Evolutionary conservation across 768 basidiomycete genomes (phyloP), one percentile per base, ranked within the genome.

Genomic region (Boletus barrowsii): DNA sequence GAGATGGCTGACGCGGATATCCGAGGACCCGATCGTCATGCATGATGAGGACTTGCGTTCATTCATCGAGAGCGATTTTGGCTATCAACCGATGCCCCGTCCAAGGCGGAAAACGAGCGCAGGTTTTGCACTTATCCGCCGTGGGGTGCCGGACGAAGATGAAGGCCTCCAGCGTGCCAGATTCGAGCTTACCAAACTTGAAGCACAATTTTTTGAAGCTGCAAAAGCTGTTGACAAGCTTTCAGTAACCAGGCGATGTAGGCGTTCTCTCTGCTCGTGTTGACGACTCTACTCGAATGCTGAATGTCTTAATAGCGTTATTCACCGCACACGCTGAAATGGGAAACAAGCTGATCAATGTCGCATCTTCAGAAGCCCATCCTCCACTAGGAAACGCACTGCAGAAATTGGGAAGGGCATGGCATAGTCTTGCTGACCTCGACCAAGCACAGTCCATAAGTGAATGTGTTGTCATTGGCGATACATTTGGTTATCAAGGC

Each of bases 41-140:
- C 75, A 85, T 51, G 96, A 98, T 62, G 97, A 98, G 64, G 97
- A 99, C 68, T 71, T 98, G 54, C 84, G 96, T 30, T 88, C 88
- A 15, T 99, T 99, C 68, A 83, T 99, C 56, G 97, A 99, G 73
- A 94, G 87, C 61, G 96, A 98, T 71, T 99, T 98, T 75, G 97
- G 97, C 26, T 94, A 93, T 65, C 92, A 91, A 63, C 91, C 89
- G 6, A 93, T 83, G 15, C 88, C 88, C 10, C 81, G 83, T 40
- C 85, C 83, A 47, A 81, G 83, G 55, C 83, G 83, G 62, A 94
- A 89, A 72, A 74, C 83, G 0, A 79, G 81, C 26, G 81, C 87
- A 5, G 87, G 88, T 5, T 93, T 93, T 63, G 82, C 80, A 42
- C 76, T 93, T 45, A 88, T 93, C 18, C 77, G 84, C 30, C 80